Conservation (phyloP, 495 filamentous ascomycete species). For the Eremomyces bilateralis region DNA sequence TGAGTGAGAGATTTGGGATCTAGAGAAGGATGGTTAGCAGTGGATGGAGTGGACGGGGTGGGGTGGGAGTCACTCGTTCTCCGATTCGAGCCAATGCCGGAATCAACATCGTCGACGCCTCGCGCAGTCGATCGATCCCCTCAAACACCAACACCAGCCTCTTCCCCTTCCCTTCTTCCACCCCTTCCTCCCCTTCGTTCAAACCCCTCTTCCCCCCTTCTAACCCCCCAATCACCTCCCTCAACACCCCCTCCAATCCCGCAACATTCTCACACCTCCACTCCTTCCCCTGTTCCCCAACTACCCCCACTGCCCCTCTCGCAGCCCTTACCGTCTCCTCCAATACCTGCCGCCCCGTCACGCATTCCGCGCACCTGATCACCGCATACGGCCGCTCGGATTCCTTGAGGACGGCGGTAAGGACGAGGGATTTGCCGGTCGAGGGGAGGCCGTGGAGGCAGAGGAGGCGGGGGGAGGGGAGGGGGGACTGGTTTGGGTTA, state of each 20-base stretch:
- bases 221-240: slow-evolving; percentile 23
- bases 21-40: slow-evolving; percentile 14
- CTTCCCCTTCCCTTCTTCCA: slow-evolving; percentile 21
- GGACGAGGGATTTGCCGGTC: slow-evolving; percentile 70
- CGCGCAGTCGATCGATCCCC: slow-evolving; percentile 72
- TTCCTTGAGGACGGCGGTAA: slow-evolving; percentile 35
- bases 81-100: slow-evolving; percentile 61
- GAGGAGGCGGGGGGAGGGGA: slow-evolving; percentile 30
- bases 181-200: too few relatives aligned
- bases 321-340: slow-evolving; percentile 40
- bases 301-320: slow-evolving; percentile 25
- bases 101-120: slow-evolving; percentile 58
- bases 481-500: slow-evolving; percentile 14
- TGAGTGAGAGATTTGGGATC: slow-evolving; percentile 58
- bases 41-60: background rate
- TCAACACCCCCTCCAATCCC: slow-evolving; percentile 46
- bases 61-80: slow-evolving; percentile 37
- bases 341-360: slow-evolving; percentile 73
- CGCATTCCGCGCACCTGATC: slow-evolving; percentile 62
- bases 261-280: slow-evolving; percentile 64
- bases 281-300: slow-evolving; percentile 17
- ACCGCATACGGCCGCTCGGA: slow-evolving; percentile 41
- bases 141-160: slow-evolving; percentile 75
- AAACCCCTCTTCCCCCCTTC: slow-evolving; percentile 24
- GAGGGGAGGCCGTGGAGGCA: slow-evolving; percentile 72